Conservation (phyloP, 139 green algal species). For the Auxenochlorella pyrenoidosa region DNA sequence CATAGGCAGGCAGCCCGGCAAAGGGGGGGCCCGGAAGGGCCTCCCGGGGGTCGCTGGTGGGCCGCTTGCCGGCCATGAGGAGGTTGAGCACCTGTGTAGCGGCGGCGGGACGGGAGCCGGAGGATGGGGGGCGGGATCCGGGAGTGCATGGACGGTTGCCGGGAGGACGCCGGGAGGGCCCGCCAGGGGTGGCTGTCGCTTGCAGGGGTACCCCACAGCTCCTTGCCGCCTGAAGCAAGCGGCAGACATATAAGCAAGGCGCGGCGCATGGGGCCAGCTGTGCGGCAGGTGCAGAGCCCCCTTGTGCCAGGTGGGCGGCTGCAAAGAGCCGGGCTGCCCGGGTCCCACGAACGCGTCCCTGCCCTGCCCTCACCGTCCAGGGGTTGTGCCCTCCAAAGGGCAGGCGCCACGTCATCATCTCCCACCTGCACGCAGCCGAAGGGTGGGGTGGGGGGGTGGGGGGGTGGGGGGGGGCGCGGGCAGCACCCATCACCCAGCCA, state of each 20-base stretch:
- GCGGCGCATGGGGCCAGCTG: too few species aligned
- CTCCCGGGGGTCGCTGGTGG: not conserved
- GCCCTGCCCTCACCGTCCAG: not conserved
- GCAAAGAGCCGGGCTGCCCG: not conserved
- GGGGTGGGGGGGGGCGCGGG: too few species aligned
- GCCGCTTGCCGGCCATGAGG: not conserved
- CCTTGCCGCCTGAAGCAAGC: too few species aligned
- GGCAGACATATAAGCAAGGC: too few species aligned
- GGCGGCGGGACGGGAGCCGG: too few species aligned
- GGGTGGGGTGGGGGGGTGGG: not conserved
- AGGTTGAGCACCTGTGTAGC: not conserved
- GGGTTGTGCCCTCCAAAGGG: not conserved
- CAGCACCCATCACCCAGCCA: not conserved
- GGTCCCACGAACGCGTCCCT: not conserved
- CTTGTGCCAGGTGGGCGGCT: too few species aligned
- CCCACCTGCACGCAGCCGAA: not conserved
- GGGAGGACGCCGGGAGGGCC: not conserved
- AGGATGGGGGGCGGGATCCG: not conserved
- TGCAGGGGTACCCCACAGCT: too few species aligned
- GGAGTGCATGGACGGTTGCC: not conserved
- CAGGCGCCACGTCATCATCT: constrained; percentile 5
- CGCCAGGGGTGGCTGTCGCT: too few species aligned
- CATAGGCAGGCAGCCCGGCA: not conserved
- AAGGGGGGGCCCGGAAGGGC: not conserved
- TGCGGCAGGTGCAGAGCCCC: not conserved